Percentiles rank a stretch among this genome's conserved stretches.
Evolutionary conservation across 768 basidiomycete species (phyloP).

Genomic region (Podaxis rugospora): DNA sequence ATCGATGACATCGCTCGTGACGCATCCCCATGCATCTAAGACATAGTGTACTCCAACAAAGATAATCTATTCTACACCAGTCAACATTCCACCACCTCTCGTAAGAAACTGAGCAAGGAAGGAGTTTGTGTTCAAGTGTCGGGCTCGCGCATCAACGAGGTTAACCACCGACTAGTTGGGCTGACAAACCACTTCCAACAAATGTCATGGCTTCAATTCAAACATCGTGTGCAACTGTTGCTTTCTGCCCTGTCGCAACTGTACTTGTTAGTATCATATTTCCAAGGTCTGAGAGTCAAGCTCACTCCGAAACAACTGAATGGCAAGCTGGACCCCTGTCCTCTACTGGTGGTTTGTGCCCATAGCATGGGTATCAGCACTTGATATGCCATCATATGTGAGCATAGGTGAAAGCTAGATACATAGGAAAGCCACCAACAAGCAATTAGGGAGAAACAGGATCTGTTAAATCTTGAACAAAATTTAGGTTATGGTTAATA

Average conservation of each 20-base stretch:
- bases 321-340: constrained; percentile 21
- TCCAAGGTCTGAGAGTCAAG: not conserved
- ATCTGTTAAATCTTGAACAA: no score
- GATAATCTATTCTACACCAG: not conserved
- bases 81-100: not conserved
- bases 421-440: not conserved
- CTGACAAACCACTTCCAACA: no score
- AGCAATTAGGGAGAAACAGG: no score
- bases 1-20: not conserved
- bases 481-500: no score
- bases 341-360: constrained; percentile 29
- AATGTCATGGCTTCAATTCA: no score
- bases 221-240: no score
- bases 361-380: constrained; percentile 31
- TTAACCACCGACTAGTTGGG: no score
- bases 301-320: not conserved
- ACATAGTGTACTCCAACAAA: not conserved
- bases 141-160: no score
- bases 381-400: constrained; percentile 29
- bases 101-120: no score
- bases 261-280: no score
- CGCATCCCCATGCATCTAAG: not conserved
- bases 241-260: no score
- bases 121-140: no score
- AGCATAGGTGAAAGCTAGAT: constrained; percentile 23